Evolutionary conservation across 768 basidiomycete genomes (phyloP).

Genomic region (Auricularia cornea): DNA sequence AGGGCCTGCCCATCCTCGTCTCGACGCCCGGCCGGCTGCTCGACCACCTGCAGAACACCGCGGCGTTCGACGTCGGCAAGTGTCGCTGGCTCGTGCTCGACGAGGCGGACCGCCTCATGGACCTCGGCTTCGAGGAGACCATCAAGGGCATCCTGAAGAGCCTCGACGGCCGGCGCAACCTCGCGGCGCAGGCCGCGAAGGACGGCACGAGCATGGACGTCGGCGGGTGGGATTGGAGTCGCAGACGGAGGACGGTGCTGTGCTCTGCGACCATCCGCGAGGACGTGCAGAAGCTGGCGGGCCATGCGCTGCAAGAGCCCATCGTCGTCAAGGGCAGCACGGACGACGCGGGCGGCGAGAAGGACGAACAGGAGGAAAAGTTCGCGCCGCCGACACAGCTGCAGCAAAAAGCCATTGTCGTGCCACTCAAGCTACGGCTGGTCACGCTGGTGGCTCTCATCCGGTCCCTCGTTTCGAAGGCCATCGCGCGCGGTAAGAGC

Average conservation of each 20-base stretch:
- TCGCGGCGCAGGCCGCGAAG: constrained; percentile 60
- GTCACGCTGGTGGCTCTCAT: constrained; percentile 84
- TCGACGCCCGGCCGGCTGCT: constrained; percentile 91
- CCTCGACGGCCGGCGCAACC: constrained; percentile 70
- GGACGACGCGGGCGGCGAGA: constrained; percentile 10
- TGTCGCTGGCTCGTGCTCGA: constrained; percentile 95
- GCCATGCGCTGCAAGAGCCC: constrained; percentile 68
- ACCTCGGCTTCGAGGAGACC: constrained; percentile 95
- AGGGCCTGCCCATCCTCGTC: constrained; percentile 91
- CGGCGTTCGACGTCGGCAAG: constrained; percentile 86
- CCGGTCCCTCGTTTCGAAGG: constrained; percentile 64
- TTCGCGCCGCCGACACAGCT: constrained; percentile 95
- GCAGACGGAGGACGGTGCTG: constrained; percentile 73
- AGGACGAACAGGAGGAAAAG: constrained; percentile 30
- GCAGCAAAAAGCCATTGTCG: constrained; percentile 80
- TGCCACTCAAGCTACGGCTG: constrained; percentile 88
- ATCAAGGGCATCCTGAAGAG: constrained; percentile 83
- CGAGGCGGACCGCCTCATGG: constrained; percentile 96
- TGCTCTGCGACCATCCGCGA: constrained; percentile 97
- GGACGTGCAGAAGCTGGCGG: constrained; percentile 89
- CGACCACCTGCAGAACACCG: constrained; percentile 94
- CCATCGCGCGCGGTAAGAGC: constrained; percentile 27
- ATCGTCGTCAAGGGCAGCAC: constrained; percentile 74
- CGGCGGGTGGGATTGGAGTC: constrained; percentile 79
- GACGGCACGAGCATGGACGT: constrained; percentile 65